Base-by-base conservation (phyloP, 164 flowering plant genomes). In the Piper betle region DNA sequence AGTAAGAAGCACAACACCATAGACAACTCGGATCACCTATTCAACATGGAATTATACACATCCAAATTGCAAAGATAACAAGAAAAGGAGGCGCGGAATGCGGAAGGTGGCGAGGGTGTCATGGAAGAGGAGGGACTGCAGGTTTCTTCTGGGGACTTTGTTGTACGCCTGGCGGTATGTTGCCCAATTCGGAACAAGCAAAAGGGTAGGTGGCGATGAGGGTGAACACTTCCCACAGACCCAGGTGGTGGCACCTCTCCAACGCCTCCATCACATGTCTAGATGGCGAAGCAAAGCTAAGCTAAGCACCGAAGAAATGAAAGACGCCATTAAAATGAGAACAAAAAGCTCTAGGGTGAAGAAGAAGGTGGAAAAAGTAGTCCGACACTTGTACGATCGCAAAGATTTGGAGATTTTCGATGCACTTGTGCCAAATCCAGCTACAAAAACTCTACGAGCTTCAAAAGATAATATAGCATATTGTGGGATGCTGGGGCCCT, bases 101-200 rank as follows among this genome's bases (percentile, higher is more conserved):
- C 39, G 98, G 87, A 65, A 88, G 89, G 64, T 80, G 78, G 78
- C 33, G 33, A 92, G 78, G 68, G 80, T 70, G 71, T 89, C 87
- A 13, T 84, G 78, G 69, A 85, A 81, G 73, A 92, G 64, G 63
- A 79, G 65, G 19, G 86, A 69, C 65, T 89, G 95, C 48, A 87
- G 74, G 73, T 66, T 25, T 70, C 66, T 92, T 64, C 89, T 92
- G 63, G 96, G 86, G 55, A 79, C 62, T 61, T 80, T 67, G 17
- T 43, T 43, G 67, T 81, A 87, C 62, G 79, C 82, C 39, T 61
- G 56, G 67, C 83, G 73, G 40, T 59, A 92, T 77, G 71, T 72
- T 74, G 75, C 81, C 72, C 19, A 92, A 78, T 71, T 92, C 96
- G 53, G 74, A 76, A 67, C 95, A 92, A 41, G 79, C 93, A 2